phyloP scores from a whole-genome alignment of 73 alveolate genomes.

The Paramecium primaurelia region DNA sequence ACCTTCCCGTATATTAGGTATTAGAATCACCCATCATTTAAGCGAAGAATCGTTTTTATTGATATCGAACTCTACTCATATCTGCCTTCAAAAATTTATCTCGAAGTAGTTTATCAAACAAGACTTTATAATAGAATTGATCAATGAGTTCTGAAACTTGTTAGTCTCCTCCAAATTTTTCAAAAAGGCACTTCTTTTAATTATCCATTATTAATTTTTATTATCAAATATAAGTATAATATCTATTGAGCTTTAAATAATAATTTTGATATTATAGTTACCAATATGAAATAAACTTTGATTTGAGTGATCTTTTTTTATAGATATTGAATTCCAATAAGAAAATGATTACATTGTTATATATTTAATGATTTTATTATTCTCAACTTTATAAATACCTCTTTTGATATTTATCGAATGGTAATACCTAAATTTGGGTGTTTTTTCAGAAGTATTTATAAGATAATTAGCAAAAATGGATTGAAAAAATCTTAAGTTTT shows the following conservation, averaged over 20 bases:
- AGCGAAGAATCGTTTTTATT: conserved; percentile 25
- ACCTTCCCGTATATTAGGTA: conserved; percentile 36
- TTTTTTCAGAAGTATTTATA: background rate
- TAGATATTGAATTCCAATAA: background rate
- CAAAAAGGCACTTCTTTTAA: conserved; percentile 18
- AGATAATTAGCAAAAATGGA: background rate
- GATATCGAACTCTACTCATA: conserved; percentile 37
- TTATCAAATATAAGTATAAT: background rate
- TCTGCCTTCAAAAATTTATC: conserved; percentile 38
- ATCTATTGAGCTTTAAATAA: background rate
- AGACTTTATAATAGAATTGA: conserved; percentile 33
- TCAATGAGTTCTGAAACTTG: conserved; percentile 42
- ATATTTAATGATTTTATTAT: too few relatives aligned
- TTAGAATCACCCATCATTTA: conserved; percentile 36
- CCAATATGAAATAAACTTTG: background rate
- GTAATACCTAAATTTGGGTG: background rate
- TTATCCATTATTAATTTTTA: conserved; percentile 21
- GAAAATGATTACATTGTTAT: background rate
- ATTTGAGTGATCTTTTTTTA: background rate
- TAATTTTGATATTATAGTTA: background rate
- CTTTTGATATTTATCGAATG: background rate
- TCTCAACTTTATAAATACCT: background rate
- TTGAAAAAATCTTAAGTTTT: background rate
- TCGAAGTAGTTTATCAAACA: conserved; percentile 30
- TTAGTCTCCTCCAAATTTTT: conserved; percentile 38